phyloP scores from a whole-genome alignment of 192 early-diverging fungal species.

The Linnemannia elongata region DNA sequence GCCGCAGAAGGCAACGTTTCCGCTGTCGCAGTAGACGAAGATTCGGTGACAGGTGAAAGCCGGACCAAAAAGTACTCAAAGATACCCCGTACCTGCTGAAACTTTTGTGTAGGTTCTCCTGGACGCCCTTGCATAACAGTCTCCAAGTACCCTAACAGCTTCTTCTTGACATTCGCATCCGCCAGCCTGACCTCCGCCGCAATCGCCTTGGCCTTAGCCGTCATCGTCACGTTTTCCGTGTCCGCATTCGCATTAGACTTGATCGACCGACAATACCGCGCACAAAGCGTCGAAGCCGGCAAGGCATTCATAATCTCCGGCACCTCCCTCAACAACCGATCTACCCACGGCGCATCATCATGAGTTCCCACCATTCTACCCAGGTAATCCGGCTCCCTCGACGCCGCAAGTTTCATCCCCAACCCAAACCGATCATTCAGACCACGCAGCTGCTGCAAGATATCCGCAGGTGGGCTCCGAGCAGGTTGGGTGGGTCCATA shows the following conservation, averaged over 20 bases:
- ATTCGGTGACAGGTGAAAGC: constrained; percentile 1
- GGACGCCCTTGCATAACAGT: constrained; percentile 18
- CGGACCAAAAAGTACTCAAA: constrained; percentile 54
- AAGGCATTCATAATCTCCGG: constrained; percentile 51
- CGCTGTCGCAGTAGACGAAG: neutral
- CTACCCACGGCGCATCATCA: constrained; percentile 52
- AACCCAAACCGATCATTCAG: constrained; percentile 47
- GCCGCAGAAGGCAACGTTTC: neutral
- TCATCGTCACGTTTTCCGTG: neutral
- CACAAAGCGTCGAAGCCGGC: constrained; percentile 50
- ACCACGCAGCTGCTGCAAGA: constrained; percentile 33
- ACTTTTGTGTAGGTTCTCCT: constrained; percentile 10
- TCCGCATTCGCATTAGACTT: neutral
- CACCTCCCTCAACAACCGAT: constrained; percentile 42
- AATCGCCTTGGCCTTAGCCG: constrained; percentile 6
- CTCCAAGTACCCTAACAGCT: constrained; percentile 44
- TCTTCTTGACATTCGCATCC: constrained; percentile 41
- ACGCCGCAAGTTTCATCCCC: constrained; percentile 50
- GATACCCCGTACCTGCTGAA: constrained; percentile 50
- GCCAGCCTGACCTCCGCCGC: constrained; percentile 3
- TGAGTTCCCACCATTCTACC: constrained; percentile 47
- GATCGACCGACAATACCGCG: constrained; percentile 45
- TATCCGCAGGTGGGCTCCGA: constrained; percentile 31
- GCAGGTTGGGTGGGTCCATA: constrained; percentile 47
- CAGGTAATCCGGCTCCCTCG: constrained; percentile 48